These are phyloP conservation scores for Metroxylon sagu DNA, from an alignment of 176 grass and related monocot species.

Conservation along the genomic window DNA sequence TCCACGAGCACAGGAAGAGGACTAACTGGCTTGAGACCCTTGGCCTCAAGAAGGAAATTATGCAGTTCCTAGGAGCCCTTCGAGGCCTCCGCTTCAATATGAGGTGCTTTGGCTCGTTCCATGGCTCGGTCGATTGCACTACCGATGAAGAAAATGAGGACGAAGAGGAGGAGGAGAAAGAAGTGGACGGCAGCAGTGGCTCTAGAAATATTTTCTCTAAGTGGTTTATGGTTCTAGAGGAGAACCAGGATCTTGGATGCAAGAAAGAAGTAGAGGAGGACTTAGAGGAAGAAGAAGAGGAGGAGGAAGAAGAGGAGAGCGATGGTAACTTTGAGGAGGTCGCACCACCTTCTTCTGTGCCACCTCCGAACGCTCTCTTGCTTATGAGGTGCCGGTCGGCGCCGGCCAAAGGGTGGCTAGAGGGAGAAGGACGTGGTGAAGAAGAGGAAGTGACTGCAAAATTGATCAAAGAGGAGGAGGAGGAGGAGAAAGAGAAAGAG, in stretches of 20 bases:
- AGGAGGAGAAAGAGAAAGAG: constrained; percentile 33
- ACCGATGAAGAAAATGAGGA: constrained; percentile 70
- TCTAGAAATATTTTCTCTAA: constrained; percentile 45
- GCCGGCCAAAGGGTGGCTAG: constrained; percentile 54
- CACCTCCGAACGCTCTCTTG: constrained; percentile 71
- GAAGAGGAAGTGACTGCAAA: constrained; percentile 27
- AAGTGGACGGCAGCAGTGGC: constrained; percentile 11
- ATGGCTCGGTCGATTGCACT: constrained; percentile 49
- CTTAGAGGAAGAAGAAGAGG: constrained; percentile 4
- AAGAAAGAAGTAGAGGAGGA: constrained; percentile 17
- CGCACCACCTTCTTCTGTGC: constrained; percentile 16
- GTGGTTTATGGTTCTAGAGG: constrained; percentile 92
- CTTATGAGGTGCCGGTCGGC: constrained; percentile 87
- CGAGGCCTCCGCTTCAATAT: constrained; percentile 63
- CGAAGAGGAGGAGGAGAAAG: constrained; percentile 23
- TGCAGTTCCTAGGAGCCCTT: constrained; percentile 59
- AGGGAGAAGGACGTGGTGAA: constrained; percentile 7
- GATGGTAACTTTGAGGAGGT: neutral
- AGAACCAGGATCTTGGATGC: constrained; percentile 25
- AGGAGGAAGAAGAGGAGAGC: constrained; percentile 21
- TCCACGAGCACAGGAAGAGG: constrained; percentile 44
- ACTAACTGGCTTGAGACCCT: constrained; percentile 48
- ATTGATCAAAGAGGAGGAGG: constrained; percentile 7
- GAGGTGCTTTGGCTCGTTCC: constrained; percentile 66
- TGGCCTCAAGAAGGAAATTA: constrained; percentile 69